Evolutionary conservation across 805 yeast species (phyloP).

Genomic region (Hyphopichia homilentoma): DNA sequence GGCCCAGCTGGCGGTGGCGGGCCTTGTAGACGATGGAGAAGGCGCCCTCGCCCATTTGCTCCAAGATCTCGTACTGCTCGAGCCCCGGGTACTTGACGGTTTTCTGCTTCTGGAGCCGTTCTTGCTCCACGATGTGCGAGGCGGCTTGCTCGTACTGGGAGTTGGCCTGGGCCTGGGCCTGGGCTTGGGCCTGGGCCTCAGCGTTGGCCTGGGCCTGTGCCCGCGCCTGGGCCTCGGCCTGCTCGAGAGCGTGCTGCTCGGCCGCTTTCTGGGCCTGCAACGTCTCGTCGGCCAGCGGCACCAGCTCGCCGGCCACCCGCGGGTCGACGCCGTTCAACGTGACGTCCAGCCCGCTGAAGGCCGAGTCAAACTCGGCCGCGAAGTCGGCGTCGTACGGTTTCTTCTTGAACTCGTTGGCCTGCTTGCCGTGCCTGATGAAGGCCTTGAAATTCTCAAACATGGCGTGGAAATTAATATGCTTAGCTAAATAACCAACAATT

Average conservation of each 20-base stretch:
- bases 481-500: no score
- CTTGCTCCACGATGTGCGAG: conserved; percentile 34
- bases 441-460: conserved; percentile 52
- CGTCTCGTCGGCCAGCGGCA: not conserved
- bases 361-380: not conserved
- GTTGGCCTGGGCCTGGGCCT: conserved; percentile 1
- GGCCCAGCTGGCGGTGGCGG: conserved; percentile 29
- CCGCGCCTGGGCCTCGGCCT: conserved; percentile 2
- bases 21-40: conserved; percentile 74
- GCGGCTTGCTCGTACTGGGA: conserved; percentile 23
- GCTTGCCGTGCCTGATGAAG: conserved; percentile 62
- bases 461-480: no score
- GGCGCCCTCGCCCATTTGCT: conserved; percentile 77
- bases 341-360: conserved; percentile 1
- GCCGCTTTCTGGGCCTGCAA: not conserved
- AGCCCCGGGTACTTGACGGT: conserved; percentile 31
- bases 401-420: conserved; percentile 40
- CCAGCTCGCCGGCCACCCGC: not conserved
- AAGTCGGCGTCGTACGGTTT: conserved; percentile 2
- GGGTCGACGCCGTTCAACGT: not conserved
- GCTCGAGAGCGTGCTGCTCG: conserved; percentile 2
- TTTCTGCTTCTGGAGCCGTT: conserved; percentile 19
- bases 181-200: not conserved
- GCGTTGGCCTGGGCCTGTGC: conserved; percentile 1
- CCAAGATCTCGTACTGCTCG: conserved; percentile 41